Base-by-base conservation (phyloP, 257 asterid genomes). In the Scutellaria galericulata region DNA sequence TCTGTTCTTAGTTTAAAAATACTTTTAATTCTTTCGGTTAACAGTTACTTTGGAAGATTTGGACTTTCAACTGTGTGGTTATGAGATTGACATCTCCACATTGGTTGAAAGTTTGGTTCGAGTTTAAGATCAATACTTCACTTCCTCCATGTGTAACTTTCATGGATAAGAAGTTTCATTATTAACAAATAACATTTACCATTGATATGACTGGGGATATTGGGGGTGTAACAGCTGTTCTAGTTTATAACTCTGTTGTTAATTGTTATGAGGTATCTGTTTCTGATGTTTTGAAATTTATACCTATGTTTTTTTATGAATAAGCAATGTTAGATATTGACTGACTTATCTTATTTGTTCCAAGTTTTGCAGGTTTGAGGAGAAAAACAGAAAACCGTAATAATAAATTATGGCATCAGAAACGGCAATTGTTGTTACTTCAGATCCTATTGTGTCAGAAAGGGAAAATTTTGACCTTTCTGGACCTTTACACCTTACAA, bases 401-500 rank as follows among this genome's bases (percentile, higher is more conserved):
- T 57, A 66, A 50, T 58, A 13, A 55, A 48, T 22, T 40, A 81
- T 86, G 88, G 83, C 80, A 53, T 82, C 91, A n/a, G 93, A 80
- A 68, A 80, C 78, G 44, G 89, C 87, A 58, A 75, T 44, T 47
- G 84, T 85, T 45, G 74, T 71, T 53, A 70, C 69, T 73, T 85
- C 90, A 0, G 89, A 82, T 13, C 86, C 96, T 27, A 35, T 74
- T 71, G 82, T 79, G 44, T 89, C 92, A 7, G 97, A 89, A 66
- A 89, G 96, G 80, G 96, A 93, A 54, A 65, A 48, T 55, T 93
- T 88, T 46, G 60, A 82, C 47, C 73, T 84, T 12, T 86, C 89
- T 0, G 98, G 98, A 66, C 98, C 98, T 46, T 50, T 79, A 77
- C 88, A 91, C 77, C 85, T 93, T 65, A 86, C 92, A 47, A 46